Conservation (phyloP, 2,329 filamentous ascomycete genomes). For the Cytospora chrysosperma region DNA sequence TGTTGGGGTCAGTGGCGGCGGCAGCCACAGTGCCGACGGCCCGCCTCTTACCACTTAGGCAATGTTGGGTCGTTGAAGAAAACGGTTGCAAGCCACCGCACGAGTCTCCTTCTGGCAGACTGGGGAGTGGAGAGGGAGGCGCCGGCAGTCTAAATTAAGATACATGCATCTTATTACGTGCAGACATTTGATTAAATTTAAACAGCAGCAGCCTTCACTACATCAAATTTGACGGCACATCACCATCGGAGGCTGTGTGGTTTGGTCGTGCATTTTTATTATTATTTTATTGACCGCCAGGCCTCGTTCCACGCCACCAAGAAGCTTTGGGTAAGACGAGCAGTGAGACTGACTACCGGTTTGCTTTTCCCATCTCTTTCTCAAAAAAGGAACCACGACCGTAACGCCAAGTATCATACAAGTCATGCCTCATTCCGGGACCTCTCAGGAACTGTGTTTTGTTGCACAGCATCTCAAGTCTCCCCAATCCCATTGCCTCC, state of each 20-base stretch:
- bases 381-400: neutral
- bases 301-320: neutral
- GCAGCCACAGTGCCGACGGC: neutral
- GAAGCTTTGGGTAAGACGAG: neutral
- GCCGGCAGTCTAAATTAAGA: constrained; percentile 1
- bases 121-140: neutral
- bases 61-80: neutral
- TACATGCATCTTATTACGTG: neutral
- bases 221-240: neutral
- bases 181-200: neutral
- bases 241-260: neutral
- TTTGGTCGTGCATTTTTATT: neutral
- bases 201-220: neutral
- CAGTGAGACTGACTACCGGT: neutral
- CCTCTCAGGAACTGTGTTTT: no score
- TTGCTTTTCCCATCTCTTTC: neutral
- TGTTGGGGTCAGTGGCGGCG: neutral
- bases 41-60: no score
- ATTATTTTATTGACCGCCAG: neutral
- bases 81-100: neutral
- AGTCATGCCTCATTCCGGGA: neutral
- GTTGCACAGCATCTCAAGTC: neutral
- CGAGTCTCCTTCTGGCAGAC: neutral
- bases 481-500: no score
- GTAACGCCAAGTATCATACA: neutral